Conservation (phyloP, 139 green algal genomes). For the Spirogloea muscicola region DNA sequence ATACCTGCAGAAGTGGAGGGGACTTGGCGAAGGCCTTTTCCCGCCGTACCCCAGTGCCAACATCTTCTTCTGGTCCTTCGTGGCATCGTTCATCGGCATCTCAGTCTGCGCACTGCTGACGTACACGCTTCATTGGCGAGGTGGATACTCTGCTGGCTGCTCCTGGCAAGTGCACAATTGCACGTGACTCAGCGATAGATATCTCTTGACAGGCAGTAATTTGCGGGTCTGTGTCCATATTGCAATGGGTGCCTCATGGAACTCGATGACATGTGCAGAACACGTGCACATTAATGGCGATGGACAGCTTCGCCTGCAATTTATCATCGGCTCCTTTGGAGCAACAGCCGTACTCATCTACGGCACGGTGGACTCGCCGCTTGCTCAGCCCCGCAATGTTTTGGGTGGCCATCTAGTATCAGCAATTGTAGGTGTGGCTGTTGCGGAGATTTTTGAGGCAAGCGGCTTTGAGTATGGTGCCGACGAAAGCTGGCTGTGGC, state of each 20-base stretch:
- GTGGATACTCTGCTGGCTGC: no score
- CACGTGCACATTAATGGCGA: not conserved
- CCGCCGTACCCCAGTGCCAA: constrained; percentile 18
- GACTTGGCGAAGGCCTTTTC: constrained; percentile 21
- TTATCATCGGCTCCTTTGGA: constrained; percentile 36
- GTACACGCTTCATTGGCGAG: constrained; percentile 14
- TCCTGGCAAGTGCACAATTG: no score
- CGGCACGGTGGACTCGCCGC: constrained; percentile 27
- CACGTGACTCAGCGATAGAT: no score
- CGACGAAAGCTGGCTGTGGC: not conserved
- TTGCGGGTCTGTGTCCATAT: no score
- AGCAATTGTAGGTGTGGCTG: constrained; percentile 8
- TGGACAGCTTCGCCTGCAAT: not conserved
- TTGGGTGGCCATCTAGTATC: constrained; percentile 9
- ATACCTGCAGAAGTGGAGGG: constrained; percentile 22
- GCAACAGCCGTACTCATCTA: constrained; percentile 31
- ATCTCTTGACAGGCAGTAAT: no score
- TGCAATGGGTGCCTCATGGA: no score
- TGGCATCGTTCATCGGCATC: constrained; percentile 31
- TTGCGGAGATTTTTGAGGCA: constrained; percentile 22
- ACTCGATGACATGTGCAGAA: no score
- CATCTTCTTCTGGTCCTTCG: constrained; percentile 33
- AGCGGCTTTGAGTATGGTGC: not conserved
- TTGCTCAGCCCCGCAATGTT: constrained; percentile 29
- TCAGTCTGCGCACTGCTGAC: constrained; percentile 11